Evolutionary conservation across 2,329 filamentous ascomycete genomes (phyloP).

Genomic region (Aaosphaeria arxii): DNA sequence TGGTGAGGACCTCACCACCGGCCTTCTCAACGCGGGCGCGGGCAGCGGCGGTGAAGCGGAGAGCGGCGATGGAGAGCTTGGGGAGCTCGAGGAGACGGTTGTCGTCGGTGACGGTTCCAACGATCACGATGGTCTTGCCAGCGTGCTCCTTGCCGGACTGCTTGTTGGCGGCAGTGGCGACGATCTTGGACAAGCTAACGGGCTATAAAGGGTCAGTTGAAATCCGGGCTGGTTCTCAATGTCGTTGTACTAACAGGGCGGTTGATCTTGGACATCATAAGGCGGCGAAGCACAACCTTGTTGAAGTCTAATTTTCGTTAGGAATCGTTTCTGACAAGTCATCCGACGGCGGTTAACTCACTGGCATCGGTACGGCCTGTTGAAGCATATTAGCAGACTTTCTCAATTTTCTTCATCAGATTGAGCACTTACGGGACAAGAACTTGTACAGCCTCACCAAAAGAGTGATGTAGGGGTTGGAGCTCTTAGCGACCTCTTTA

Average conservation of each 20-base stretch:
- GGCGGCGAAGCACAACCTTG: slow-evolving; percentile 94
- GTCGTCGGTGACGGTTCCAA: slow-evolving; percentile 93
- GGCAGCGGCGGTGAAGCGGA: slow-evolving; percentile 95
- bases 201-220: slow-evolving; percentile 39
- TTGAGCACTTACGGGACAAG: slow-evolving; percentile 73
- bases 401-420: slow-evolving; percentile 3
- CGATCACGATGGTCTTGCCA: slow-evolving; percentile 85
- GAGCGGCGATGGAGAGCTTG: slow-evolving; percentile 89
- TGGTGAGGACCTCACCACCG: slow-evolving; percentile 90
- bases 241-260: slow-evolving; percentile 48
- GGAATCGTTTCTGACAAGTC: no score
- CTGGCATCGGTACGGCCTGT: slow-evolving; percentile 86
- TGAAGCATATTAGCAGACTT: slow-evolving; percentile 20
- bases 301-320: slow-evolving; percentile 65
- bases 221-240: background rate
- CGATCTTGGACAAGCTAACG: slow-evolving; percentile 90
- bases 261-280: slow-evolving; percentile 99
- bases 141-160: slow-evolving; percentile 54
- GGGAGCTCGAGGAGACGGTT: slow-evolving; percentile 76
- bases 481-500: slow-evolving; percentile 66
- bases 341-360: no score
- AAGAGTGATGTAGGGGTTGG: slow-evolving; percentile 96
- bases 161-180: slow-evolving; percentile 55
- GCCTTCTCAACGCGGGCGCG: slow-evolving; percentile 90
- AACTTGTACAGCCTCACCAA: slow-evolving; percentile 98